Base-by-base conservation (phyloP, 495 filamentous ascomycete genomes). In the Choiromyces venosus region DNA sequence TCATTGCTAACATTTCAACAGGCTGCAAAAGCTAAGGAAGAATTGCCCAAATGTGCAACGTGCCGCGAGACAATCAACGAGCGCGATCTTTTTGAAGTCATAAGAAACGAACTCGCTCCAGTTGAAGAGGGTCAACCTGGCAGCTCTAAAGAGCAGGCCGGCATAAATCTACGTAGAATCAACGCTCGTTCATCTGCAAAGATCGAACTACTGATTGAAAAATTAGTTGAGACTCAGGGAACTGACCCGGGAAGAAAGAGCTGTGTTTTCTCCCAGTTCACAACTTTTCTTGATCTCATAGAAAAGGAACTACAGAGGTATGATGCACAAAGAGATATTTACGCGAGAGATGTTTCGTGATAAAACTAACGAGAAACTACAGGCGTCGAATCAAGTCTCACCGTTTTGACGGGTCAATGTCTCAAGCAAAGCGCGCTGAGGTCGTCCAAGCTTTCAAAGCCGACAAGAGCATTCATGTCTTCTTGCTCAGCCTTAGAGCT, bases 221-320 rank as follows among this genome's bases (percentile, higher is more conserved):
- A 93, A 68, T 88, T 99, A 14, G 88, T 89, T 64, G 82, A 85
- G 36, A 81, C 95, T 6, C 88, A 91, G 12, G 84, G 81, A 64
- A 84, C 86, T 29, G 82, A 86, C 61, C 86, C 91, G 0, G 85
- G 83, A 61, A 91, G 89, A n/a, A 97, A 97, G 85, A 92, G 91
- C 37, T 93, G 97, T 56, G 89, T 98, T 68, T 98, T 99, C 84
- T 93, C 90, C 74, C 95, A 99, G 82, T 99, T 99, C 82, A 99
- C 95, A 14, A 93, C 93, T 1, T 99, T 98, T 83, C 89, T 99
- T 70, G 90, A 94, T 77, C 89, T 98, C 18, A 93, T 99, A 79
- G 88, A 91, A 69, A 90, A 92, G 0, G 90, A 92, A 0, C 87
- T 99, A 29, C 74, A 84, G 19, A 86, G 87, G 36, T 88, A 89